Evolutionary conservation across 495 filamentous ascomycete genomes (phyloP).

Genomic region (Penicillium subrubescens): DNA sequence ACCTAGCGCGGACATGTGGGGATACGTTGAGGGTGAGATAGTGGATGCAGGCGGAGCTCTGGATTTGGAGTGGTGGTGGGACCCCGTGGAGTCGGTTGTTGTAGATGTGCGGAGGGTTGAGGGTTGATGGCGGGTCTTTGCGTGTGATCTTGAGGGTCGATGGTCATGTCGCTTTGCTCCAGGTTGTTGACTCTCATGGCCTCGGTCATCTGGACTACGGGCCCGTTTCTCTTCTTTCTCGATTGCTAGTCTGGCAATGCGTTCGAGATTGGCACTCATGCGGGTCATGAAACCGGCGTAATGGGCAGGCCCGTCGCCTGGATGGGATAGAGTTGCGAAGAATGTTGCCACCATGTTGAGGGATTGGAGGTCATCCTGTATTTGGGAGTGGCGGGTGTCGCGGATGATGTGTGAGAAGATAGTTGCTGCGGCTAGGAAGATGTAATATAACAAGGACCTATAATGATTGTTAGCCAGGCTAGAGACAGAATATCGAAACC

Average conservation of each 20-base stretch:
- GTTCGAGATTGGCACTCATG: conserved; percentile 87
- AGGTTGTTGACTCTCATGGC: conserved; percentile 15
- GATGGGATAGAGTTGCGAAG: conserved; percentile 66
- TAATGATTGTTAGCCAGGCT: neutral
- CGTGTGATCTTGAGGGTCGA: conserved; percentile 8
- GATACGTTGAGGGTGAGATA: conserved; percentile 5
- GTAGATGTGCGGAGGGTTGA: conserved; percentile 15
- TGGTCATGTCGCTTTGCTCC: conserved; percentile 15
- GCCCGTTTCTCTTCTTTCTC: conserved; percentile 74
- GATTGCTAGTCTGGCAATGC: conserved; percentile 82
- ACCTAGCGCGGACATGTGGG: conserved; percentile 15
- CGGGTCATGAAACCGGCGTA: conserved; percentile 86
- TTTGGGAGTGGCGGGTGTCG: conserved; percentile 76
- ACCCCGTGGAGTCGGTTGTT: conserved; percentile 7
- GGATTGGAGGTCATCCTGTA: conserved; percentile 79
- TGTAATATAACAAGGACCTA: conserved; percentile 93
- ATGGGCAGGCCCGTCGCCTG: conserved; percentile 64
- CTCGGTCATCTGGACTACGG: conserved; percentile 13
- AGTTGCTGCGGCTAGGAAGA: conserved; percentile 87
- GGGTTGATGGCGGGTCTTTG: conserved; percentile 16
- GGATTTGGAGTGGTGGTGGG: conserved; percentile 3
- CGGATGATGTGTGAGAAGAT: conserved; percentile 94
- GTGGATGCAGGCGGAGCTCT: conserved; percentile 4
- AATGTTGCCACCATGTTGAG: conserved; percentile 90
- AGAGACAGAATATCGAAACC: neutral